Evolutionary conservation across 208 protist genomes (phyloP).

Genomic region (Acanthamoeba royreba): DNA sequence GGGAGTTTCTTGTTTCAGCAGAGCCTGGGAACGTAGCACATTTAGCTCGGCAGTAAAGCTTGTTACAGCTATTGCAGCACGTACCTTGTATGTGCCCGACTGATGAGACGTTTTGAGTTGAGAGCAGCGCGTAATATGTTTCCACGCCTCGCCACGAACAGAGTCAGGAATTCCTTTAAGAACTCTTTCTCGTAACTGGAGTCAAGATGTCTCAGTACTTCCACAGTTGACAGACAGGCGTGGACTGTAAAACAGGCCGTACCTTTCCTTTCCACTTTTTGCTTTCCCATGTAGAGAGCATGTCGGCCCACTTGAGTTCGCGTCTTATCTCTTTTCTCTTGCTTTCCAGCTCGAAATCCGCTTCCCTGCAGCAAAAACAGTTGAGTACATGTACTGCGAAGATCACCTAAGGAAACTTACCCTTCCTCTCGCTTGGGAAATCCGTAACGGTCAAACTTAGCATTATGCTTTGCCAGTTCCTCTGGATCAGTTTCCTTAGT

Average conservation of each 20-base stretch:
- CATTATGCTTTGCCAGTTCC: neutral
- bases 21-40: neutral
- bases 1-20: neutral
- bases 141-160: neutral
- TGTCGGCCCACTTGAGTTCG: neutral
- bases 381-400: too few species aligned
- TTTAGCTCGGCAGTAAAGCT: neutral
- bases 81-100: neutral
- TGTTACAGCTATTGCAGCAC: too few species aligned
- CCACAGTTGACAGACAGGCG: neutral
- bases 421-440: neutral
- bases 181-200: neutral
- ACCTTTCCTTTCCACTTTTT: neutral
- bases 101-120: neutral
- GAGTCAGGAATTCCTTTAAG: slow-evolving; percentile 13
- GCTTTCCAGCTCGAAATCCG: neutral
- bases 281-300: neutral
- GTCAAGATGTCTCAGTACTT: too few species aligned
- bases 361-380: neutral
- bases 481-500: too few species aligned
- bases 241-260: neutral
- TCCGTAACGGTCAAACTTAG: slow-evolving; percentile 11
- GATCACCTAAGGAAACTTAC: too few species aligned
- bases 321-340: neutral
- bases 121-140: neutral